Percentiles rank a stretch among this genome's conserved stretches.
These are phyloP conservation scores for Hamamelis virginiana DNA, from an alignment of 164 flowering plant species.

Conservation along the genomic window DNA sequence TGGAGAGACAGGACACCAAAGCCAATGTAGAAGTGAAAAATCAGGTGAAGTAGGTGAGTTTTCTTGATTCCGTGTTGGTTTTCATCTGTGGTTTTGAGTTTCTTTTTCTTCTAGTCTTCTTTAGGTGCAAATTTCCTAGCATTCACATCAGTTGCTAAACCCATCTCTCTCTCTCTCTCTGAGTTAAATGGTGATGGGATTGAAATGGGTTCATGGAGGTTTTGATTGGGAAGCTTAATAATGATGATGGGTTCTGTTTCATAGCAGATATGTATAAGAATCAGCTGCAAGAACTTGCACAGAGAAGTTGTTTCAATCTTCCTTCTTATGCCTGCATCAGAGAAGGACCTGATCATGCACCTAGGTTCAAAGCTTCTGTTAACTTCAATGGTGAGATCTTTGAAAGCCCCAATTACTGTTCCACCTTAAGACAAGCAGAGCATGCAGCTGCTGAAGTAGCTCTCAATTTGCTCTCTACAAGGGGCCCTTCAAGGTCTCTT, in stretches of 20 bases:
- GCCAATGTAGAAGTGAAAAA: slow-evolving; percentile 19
- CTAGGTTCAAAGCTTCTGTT: slow-evolving; percentile 76
- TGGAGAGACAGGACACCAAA: background rate
- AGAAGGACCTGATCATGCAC: slow-evolving; percentile 94
- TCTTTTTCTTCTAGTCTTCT: background rate
- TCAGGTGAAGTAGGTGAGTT: slow-evolving; percentile 18
- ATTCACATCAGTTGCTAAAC: too few species aligned
- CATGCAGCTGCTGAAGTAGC: slow-evolving; percentile 91
- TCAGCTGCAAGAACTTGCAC: slow-evolving; percentile 89
- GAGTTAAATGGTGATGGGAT: too few species aligned
- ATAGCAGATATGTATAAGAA: slow-evolving; percentile 63
- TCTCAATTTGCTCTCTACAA: slow-evolving; percentile 54
- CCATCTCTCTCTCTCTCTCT: too few species aligned
- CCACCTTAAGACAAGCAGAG: slow-evolving; percentile 80
- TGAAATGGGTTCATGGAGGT: too few species aligned
- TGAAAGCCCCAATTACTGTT: slow-evolving; percentile 65
- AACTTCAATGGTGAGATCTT: slow-evolving; percentile 86
- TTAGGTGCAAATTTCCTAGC: too few species aligned
- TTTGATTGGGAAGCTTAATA: too few species aligned
- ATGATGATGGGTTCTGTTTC: too few species aligned
- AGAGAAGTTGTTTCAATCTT: slow-evolving; percentile 83
- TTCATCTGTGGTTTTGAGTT: background rate
- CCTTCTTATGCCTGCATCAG: slow-evolving; percentile 70
- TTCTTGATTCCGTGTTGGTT: too few species aligned
- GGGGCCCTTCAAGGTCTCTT: slow-evolving; percentile 67